These are phyloP conservation scores for Kockiozyma suomiensis DNA, from an alignment of 805 yeast genomes.

Conservation along the genomic window DNA sequence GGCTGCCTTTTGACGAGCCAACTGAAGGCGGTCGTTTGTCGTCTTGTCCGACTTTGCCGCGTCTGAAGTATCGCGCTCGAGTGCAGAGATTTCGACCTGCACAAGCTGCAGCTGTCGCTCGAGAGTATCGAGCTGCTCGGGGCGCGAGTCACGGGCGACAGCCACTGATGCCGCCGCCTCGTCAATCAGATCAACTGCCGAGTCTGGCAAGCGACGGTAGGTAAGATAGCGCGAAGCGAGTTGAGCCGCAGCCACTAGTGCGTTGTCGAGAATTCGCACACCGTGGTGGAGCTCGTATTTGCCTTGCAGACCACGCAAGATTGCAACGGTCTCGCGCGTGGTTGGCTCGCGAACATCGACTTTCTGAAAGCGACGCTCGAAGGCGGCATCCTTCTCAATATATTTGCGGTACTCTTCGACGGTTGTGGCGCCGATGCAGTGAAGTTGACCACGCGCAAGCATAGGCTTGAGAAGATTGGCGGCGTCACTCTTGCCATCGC, in stretches of 20 bases:
- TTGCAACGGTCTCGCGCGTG: conserved; percentile 89
- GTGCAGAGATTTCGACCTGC: conserved; percentile 94
- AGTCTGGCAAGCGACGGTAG: conserved; percentile 93
- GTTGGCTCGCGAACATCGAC: conserved; percentile 96
- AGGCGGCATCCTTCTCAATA: conserved; percentile 96
- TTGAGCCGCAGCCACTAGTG: conserved; percentile 91
- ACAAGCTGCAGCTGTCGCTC: conserved; percentile 90
- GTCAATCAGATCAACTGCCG: conserved; percentile 94
- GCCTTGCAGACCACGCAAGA: conserved; percentile 92
- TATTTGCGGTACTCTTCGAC: conserved; percentile 90
- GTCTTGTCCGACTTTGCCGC: conserved; percentile 64
- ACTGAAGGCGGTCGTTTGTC: conserved; percentile 81
- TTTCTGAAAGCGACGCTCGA: conserved; percentile 97
- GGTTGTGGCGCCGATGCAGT: conserved; percentile 98
- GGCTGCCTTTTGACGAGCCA: conserved; percentile 78
- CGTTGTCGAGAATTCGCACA: conserved; percentile 91
- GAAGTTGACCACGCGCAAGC: conserved; percentile 92
- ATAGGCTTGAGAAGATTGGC: conserved; percentile 97
- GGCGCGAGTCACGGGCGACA: conserved; percentile 96
- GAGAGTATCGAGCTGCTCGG: conserved; percentile 90
- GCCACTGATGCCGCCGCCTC: conserved; percentile 97
- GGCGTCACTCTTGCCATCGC: conserved; percentile 96
- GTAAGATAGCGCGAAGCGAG: conserved; percentile 92
- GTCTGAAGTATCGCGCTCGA: conserved; percentile 86
- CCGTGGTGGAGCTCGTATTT: conserved; percentile 97